Conservation (phyloP, 2,329 filamentous ascomycete species). For the Fusarium sp. region DNA sequence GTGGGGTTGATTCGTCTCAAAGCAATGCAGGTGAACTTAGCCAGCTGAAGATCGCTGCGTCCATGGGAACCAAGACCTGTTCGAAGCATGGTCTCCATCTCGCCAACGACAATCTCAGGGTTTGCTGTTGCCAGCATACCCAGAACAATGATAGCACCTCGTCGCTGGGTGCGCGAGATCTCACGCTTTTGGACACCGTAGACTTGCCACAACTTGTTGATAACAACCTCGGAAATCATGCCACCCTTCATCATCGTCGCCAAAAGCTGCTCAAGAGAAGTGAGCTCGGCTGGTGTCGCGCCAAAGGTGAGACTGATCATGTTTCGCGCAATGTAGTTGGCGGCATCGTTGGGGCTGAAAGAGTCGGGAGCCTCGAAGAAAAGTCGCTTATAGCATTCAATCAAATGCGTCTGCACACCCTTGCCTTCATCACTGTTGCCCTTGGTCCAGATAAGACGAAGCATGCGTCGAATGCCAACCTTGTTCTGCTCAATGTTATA, state of each 20-base stretch:
- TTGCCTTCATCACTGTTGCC: slow-evolving; percentile 99
- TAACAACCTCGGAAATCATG: slow-evolving; percentile 84
- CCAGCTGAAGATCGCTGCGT: slow-evolving; percentile 84
- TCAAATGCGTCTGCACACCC: slow-evolving; percentile 94
- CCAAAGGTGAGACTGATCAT: slow-evolving; percentile 99
- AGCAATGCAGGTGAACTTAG: slow-evolving; percentile 95
- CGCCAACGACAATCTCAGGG: slow-evolving; percentile 90
- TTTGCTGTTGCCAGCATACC: slow-evolving; percentile 96
- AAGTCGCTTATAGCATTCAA: slow-evolving; percentile 94
- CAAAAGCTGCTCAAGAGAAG: slow-evolving; percentile 92
- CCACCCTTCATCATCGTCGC: slow-evolving; percentile 98
- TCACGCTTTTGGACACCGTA: slow-evolving; percentile 95
- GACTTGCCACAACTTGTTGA: slow-evolving; percentile 96
- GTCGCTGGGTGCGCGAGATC: slow-evolving; percentile 89
- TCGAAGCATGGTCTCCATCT: slow-evolving; percentile 93
- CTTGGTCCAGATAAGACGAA: slow-evolving; percentile 98
- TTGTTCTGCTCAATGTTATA: slow-evolving; percentile 97
- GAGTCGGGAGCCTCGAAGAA: slow-evolving; percentile 96
- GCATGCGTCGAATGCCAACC: slow-evolving; percentile 91
- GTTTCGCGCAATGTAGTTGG: slow-evolving; percentile 95
- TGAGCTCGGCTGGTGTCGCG: slow-evolving; percentile 92
- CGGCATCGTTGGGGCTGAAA: slow-evolving; percentile 88
- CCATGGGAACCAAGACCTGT: slow-evolving; percentile 88
- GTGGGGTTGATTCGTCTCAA: slow-evolving; percentile 89
- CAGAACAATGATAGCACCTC: slow-evolving; percentile 94